Conservation (phyloP, 805 yeast species). For the Starmerella scarabaei region DNA sequence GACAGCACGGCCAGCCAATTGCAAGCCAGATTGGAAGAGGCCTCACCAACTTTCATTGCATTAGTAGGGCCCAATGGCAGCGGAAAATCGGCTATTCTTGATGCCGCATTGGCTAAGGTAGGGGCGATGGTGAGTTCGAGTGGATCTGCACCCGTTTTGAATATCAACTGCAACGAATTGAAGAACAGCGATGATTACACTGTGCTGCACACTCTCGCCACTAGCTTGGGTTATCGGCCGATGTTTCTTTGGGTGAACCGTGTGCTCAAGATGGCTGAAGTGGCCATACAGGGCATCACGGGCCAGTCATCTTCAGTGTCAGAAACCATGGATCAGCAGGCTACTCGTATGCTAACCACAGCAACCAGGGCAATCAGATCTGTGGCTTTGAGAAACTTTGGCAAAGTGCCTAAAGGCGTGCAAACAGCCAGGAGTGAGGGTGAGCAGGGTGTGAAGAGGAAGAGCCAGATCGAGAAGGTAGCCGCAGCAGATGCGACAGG, state of each 20-base stretch:
- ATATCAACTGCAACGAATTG: slow-evolving; percentile 67
- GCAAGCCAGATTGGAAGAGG: slow-evolving; percentile 71
- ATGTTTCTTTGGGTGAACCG: slow-evolving; percentile 86
- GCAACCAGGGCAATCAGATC: slow-evolving; percentile 48
- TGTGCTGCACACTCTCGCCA: slow-evolving; percentile 55
- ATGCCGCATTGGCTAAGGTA: slow-evolving; percentile 57
- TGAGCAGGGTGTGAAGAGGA: no score
- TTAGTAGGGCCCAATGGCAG: slow-evolving; percentile 90
- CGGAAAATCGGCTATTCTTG: slow-evolving; percentile 52
- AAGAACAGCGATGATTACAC: slow-evolving; percentile 63
- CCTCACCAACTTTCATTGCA: slow-evolving; percentile 77
- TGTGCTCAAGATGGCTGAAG: slow-evolving; percentile 63
- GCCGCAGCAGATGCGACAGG: background rate
- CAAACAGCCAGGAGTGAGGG: no score
- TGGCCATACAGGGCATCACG: slow-evolving; percentile 77
- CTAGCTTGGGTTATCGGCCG: slow-evolving; percentile 81
- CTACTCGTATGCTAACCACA: slow-evolving; percentile 24
- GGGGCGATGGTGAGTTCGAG: slow-evolving; percentile 38
- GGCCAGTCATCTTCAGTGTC: slow-evolving; percentile 44
- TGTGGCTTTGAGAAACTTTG: slow-evolving; percentile 33
- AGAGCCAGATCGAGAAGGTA: no score
- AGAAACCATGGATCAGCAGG: slow-evolving; percentile 24
- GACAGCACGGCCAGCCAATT: slow-evolving; percentile 46
- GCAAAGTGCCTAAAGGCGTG: no score
- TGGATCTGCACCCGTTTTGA: slow-evolving; percentile 41